Percentiles rank a stretch among this genome's conserved stretches.
phyloP scores from a whole-genome alignment of 23 red algal species.

The Gracilaria vermiculophylla region DNA sequence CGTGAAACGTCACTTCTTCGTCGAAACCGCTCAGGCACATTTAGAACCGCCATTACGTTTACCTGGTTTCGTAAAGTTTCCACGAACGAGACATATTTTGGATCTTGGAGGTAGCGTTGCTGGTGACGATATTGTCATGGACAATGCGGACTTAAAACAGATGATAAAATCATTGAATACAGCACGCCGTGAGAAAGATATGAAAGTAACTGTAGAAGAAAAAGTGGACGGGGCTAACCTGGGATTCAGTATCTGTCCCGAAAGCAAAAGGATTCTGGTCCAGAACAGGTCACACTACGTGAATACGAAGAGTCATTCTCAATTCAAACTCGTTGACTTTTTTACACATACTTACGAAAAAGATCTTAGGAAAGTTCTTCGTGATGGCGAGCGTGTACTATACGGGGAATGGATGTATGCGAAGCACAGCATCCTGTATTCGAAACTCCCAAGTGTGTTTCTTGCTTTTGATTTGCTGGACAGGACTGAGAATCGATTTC shows the following conservation, averaged over 20 bases:
- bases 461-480: constrained; percentile 12
- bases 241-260: neutral
- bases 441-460: constrained; percentile 3
- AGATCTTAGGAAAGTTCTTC: constrained; percentile 4
- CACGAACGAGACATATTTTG: neutral
- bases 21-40: neutral
- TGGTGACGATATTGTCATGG: neutral
- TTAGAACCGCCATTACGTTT: neutral
- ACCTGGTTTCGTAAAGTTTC: constrained; percentile 1
- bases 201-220: neutral
- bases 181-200: neutral
- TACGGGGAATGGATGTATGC: constrained; percentile 19
- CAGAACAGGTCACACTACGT: constrained; percentile 12
- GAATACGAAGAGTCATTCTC: constrained; percentile 1
- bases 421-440: neutral
- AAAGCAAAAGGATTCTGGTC: neutral
- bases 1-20: neutral
- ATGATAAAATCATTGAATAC: neutral
- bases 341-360: neutral
- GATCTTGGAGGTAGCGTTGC: neutral
- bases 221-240: constrained; percentile 12
- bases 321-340: neutral
- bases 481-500: neutral
- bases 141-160: neutral
- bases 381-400: neutral